These are phyloP conservation scores for Fusarium algeriense DNA, from an alignment of 2,329 filamentous ascomycete species.

Conservation along the genomic window DNA sequence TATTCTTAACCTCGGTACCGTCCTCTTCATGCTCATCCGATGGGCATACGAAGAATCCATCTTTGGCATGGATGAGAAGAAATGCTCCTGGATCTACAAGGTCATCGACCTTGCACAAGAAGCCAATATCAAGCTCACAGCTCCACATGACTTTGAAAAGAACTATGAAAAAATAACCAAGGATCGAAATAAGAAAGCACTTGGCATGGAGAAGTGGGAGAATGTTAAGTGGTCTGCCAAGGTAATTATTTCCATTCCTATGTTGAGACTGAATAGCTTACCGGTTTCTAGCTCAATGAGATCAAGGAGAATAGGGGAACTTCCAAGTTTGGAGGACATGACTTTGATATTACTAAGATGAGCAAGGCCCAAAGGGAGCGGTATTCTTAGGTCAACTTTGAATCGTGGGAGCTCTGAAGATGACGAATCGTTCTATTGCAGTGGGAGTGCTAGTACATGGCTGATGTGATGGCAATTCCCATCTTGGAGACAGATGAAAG, in stretches of 20 bases:
- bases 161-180: not conserved
- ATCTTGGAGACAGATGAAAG: not conserved
- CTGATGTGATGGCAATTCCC: not conserved
- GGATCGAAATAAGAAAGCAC: not conserved
- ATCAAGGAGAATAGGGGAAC: not conserved
- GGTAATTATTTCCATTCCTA: not conserved
- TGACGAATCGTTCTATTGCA: not conserved
- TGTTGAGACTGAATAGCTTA: not conserved
- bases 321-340: constrained; percentile 1
- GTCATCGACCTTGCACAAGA: constrained; percentile 33
- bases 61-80: constrained; percentile 1
- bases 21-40: constrained; percentile 26
- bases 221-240: constrained; percentile 12
- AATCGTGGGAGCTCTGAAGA: too few relatives aligned
- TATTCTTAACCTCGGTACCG: constrained; percentile 32
- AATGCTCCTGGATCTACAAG: constrained; percentile 27
- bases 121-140: constrained; percentile 11
- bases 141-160: not conserved
- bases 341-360: constrained; percentile 23
- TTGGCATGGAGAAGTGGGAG: constrained; percentile 16
- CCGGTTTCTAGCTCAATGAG: not conserved
- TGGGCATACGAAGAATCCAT: constrained; percentile 11
- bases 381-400: not conserved
- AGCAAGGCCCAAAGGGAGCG: not conserved
- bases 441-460: not conserved